phyloP scores from a whole-genome alignment of 176 grass and related monocot genomes.

The Cenchrus fungigraminus region DNA sequence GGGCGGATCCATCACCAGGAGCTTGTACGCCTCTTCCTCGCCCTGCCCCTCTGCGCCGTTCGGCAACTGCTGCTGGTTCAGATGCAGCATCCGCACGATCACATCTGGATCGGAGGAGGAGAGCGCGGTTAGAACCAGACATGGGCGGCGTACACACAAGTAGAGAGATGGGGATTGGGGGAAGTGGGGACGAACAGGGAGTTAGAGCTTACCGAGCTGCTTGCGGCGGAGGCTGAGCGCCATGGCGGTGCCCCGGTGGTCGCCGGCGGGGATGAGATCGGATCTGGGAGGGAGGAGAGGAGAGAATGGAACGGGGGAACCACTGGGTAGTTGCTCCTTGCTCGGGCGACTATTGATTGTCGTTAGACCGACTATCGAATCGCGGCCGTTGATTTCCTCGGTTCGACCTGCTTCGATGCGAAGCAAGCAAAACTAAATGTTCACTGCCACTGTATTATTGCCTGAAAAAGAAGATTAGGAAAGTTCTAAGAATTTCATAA shows the following conservation, averaged over 20 bases:
- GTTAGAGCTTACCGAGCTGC: conserved; percentile 61
- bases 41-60: conserved; percentile 38
- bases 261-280: conserved; percentile 46
- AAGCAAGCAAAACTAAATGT: neutral
- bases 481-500: too few species aligned
- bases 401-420: neutral
- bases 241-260: conserved; percentile 37
- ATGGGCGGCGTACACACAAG: neutral
- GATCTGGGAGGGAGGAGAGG: neutral
- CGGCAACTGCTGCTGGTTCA: conserved; percentile 44
- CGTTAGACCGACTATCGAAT: conserved; percentile 22
- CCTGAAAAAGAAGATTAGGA: too few species aligned
- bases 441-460: neutral
- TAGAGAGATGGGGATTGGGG: neutral
- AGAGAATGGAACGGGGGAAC: neutral
- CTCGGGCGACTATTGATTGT: conserved; percentile 8
- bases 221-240: conserved; percentile 75
- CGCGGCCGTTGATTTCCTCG: neutral
- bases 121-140: neutral
- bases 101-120: conserved; percentile 46
- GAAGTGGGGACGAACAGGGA: neutral
- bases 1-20: conserved; percentile 85
- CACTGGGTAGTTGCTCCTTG: neutral
- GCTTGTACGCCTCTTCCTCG: conserved; percentile 87
- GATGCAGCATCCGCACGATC: conserved; percentile 60